These are phyloP conservation scores for Microstroma glucosiphilum DNA, from an alignment of 1,284 basidiomycete genomes.

Conservation along the genomic window DNA sequence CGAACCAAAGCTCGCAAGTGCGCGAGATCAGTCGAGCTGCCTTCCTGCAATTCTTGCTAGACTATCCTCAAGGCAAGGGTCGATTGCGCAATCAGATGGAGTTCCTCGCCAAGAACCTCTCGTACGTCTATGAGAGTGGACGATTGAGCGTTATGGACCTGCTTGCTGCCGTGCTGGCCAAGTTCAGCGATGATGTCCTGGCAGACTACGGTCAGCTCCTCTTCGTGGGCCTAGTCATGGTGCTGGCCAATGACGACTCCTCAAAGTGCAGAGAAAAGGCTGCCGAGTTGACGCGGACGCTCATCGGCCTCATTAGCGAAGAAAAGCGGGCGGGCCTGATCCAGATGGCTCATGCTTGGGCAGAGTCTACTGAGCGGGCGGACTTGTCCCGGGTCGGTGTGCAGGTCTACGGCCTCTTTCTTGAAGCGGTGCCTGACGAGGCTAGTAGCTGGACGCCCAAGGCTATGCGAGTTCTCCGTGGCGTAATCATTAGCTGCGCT, in stretches of 20 bases:
- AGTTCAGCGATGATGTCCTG: constrained; percentile 74
- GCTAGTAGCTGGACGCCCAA: constrained; percentile 18
- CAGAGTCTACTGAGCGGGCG: constrained; percentile 60
- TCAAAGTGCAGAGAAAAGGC: constrained; percentile 81
- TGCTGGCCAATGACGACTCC: constrained; percentile 86
- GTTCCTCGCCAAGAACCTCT: constrained; percentile 87
- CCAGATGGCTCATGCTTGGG: constrained; percentile 75
- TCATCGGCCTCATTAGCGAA: constrained; percentile 66
- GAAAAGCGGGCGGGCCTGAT: constrained; percentile 61
- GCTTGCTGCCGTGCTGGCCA: constrained; percentile 71
- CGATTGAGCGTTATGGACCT: constrained; percentile 87
- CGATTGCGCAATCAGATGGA: constrained; percentile 80
- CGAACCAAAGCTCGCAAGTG: constrained; percentile 80
- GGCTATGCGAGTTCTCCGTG: constrained; percentile 19
- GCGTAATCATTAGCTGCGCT: constrained; percentile 24
- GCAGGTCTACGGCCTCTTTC: constrained; percentile 55
- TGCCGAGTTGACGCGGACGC: constrained; percentile 68
- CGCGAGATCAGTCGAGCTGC: constrained; percentile 85
- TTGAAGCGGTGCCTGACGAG: constrained; percentile 13
- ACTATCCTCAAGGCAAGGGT: constrained; percentile 94
- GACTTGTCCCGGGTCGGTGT: constrained; percentile 66
- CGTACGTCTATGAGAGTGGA: constrained; percentile 84
- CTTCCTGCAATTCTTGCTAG: constrained; percentile 87
- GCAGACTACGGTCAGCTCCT: constrained; percentile 79
- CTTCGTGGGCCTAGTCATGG: constrained; percentile 86